phyloP scores from a whole-genome alignment of 2,329 filamentous ascomycete genomes.

The Neurospora crassa region DNA sequence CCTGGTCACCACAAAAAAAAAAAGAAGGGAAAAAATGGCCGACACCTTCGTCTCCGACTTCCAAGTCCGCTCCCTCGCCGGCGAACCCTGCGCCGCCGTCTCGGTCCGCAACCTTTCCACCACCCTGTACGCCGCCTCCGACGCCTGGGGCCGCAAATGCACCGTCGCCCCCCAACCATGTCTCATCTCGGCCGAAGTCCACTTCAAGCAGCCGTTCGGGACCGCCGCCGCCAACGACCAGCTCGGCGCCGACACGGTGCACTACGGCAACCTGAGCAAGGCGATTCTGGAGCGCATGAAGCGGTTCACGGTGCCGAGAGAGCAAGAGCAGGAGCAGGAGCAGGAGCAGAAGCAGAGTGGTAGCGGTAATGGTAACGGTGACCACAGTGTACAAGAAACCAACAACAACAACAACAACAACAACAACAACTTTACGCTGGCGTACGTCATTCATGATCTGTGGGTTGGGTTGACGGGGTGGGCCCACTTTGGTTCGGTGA shows the following conservation, averaged over 20 bases:
- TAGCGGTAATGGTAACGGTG: background rate
- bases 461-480: slow-evolving; percentile 13
- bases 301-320: background rate
- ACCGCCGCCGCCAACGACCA: slow-evolving; percentile 48
- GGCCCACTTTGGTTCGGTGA: background rate
- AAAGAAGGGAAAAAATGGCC: slow-evolving; percentile 2
- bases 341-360: background rate
- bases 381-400: background rate
- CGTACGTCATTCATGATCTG: slow-evolving; percentile 27
- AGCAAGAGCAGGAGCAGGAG: background rate
- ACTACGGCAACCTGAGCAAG: slow-evolving; percentile 66
- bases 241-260: slow-evolving; percentile 60
- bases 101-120: slow-evolving; percentile 53
- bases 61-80: slow-evolving; percentile 29
- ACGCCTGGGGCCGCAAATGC: slow-evolving; percentile 55
- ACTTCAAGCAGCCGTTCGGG: slow-evolving; percentile 45
- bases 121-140: slow-evolving; percentile 45
- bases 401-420: background rate
- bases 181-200: slow-evolving; percentile 49
- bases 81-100: slow-evolving; percentile 43
- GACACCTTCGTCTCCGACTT: slow-evolving; percentile 25
- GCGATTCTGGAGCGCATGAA: slow-evolving; percentile 35
- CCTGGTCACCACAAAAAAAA: no score
- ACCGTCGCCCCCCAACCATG: slow-evolving; percentile 49
- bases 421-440: slow-evolving; percentile 14